Evolutionary conservation across 768 basidiomycete species (phyloP).

Genomic region (Termitomyces sp.): DNA sequence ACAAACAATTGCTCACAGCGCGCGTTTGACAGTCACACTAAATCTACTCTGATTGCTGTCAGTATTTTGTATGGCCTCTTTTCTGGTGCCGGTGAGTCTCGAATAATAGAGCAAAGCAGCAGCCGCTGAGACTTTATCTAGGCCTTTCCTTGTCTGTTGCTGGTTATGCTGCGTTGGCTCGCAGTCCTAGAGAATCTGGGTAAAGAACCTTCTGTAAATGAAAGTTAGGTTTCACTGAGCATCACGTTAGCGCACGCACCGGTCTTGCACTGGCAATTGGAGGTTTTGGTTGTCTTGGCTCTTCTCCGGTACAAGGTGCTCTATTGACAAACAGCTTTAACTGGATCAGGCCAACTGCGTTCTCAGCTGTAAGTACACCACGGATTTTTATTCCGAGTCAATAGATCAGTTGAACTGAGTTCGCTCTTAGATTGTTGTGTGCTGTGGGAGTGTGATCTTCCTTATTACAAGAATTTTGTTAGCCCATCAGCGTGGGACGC

Average conservation of each 20-base stretch:
- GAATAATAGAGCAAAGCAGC: neutral
- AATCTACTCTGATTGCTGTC: slow-evolving; percentile 31
- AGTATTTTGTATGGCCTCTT: slow-evolving; percentile 42
- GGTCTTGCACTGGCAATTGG: slow-evolving; percentile 28
- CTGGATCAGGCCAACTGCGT: slow-evolving; percentile 27
- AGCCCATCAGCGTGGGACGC: neutral
- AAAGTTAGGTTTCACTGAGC: neutral
- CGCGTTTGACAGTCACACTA: slow-evolving; percentile 20
- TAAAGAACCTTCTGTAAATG: slow-evolving; percentile 12
- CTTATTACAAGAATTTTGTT: slow-evolving; percentile 2
- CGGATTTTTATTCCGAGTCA: neutral
- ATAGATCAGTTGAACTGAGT: neutral
- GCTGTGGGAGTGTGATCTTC: slow-evolving; percentile 1
- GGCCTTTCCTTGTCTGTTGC: slow-evolving; percentile 30
- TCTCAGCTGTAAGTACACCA: slow-evolving; percentile 25
- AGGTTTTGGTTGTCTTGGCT: slow-evolving; percentile 27
- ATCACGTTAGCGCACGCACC: slow-evolving; percentile 25
- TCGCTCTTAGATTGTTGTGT: slow-evolving; percentile 3
- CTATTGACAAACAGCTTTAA: slow-evolving; percentile 23
- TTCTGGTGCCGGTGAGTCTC: slow-evolving; percentile 38
- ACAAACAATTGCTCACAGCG: neutral
- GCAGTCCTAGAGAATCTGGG: slow-evolving; percentile 29
- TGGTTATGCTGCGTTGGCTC: slow-evolving; percentile 23
- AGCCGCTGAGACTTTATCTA: slow-evolving; percentile 1
- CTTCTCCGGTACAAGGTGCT: slow-evolving; percentile 29